phyloP scores from a whole-genome alignment of 306 rosid species.

The Styphnolobium japonicum region DNA sequence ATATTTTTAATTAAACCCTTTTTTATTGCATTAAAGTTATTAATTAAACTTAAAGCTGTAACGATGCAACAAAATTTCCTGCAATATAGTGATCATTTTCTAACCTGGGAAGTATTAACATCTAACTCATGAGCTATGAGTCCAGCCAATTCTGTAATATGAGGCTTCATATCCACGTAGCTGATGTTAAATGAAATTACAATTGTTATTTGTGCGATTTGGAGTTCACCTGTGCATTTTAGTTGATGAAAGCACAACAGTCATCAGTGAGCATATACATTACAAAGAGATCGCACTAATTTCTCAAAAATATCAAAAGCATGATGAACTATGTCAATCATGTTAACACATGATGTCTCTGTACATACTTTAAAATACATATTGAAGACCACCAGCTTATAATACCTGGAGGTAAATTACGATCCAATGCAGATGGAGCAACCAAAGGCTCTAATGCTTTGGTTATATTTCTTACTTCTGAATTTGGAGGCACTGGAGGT shows the following conservation, averaged over 20 bases:
- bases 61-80: not conserved
- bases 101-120: constrained; percentile 80
- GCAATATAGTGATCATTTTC: constrained; percentile 23
- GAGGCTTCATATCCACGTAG: constrained; percentile 67
- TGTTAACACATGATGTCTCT: constrained; percentile 2
- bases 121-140: constrained; percentile 71
- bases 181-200: constrained; percentile 69
- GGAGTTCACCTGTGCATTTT: constrained; percentile 52
- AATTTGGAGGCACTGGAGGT: constrained; percentile 44
- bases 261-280: constrained; percentile 1
- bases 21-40: not conserved
- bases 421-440: constrained; percentile 51
- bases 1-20: not conserved
- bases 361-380: not conserved
- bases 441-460: constrained; percentile 42
- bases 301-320: constrained; percentile 7
- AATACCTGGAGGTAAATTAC: constrained; percentile 52
- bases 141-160: constrained; percentile 53
- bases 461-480: constrained; percentile 37
- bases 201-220: constrained; percentile 58
- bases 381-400: not conserved
- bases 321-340: constrained; percentile 10
- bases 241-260: constrained; percentile 11
- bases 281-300: not conserved
- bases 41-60: not conserved